Base-by-base conservation (phyloP, 176 grass and related monocot species). In the Cenchrus purpureus region DNA sequence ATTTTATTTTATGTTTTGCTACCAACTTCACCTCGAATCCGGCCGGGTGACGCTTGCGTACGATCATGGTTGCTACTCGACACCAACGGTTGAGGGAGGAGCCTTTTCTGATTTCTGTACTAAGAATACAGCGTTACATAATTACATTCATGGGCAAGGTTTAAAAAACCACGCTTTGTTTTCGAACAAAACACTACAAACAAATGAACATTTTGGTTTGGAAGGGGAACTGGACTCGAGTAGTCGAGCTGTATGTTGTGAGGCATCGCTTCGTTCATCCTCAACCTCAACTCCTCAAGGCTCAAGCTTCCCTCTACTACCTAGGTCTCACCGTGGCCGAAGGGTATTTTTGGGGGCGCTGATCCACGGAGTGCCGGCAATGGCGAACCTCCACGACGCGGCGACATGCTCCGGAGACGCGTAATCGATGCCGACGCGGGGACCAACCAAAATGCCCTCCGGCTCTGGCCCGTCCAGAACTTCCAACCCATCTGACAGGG, bases 281-380 rank as follows among this genome's bases (percentile, higher is more conserved):
- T 0, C 12, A 7, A 15, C 20, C 31, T 0, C 8, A 25, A 25
- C 25, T 25, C 25, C 25, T 25, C 25, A 25, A 25, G 25, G 25
- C 25, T 25, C 25, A 7, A 22, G 64, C 78, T n/a, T 16, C 13
- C 17, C 4, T 4, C 6, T 40, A 4, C 45, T 46, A 46, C 45
- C 45, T 4, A 29, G 14, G 14, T 28, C 31, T 83, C 77, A 94
- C 75, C 20, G 71, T 8, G 70, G 65, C 45, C 82, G 81, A 29
- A 95, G 91, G 57, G 93, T 94, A 73, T 87, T 98, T 52, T 89
- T 95, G 0, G 97, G 97, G 87, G 86, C 91, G 74, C 97, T 95
- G 48, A 98, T 91, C 93, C 97, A 98, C 20, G 84, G 88, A 17
- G 85, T 91, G 65, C 88, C 91, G 0, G 97, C 91, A 16, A 96